Base-by-base conservation (phyloP, 2,329 filamentous ascomycete species). In the Onygenales sp. region DNA sequence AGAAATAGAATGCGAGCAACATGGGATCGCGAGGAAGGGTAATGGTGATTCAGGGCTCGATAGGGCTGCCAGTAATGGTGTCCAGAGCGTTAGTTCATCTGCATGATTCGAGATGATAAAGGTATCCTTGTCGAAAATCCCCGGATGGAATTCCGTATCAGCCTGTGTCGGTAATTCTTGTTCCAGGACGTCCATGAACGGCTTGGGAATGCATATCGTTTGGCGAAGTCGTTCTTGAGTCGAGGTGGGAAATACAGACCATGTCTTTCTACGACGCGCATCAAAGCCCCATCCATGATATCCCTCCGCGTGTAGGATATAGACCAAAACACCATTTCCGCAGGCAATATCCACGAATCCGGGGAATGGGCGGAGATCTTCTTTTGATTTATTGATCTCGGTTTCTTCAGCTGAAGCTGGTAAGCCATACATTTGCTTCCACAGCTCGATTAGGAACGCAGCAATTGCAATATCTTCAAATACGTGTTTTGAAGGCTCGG, bases 101-200 rank as follows among this genome's bases (percentile, higher is more conserved):
- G 92, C 92, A 67, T 98, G 93, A 65, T 98, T 98, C 48, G 90
- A 95, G 58, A 98, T 86, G 62, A 98, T 89, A 69, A 98, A 98
- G 0, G 89, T 94, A 32, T 83, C 82, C 13, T 69, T 66, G 0
- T 82, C 77, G 63, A 97, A 95, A 8, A 76, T 63, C 37, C 92
- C 93, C 57, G 66, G 62, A 45, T 71, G 50, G 7, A 40, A 3
- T 14, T 32, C 21, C 14, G 36, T 31, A 27, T 4, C 7, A 50
- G 48, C 10, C 31, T 59, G 43, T n/a, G 43, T 31, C 6, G 27
- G 6, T 7, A 27, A n/a, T 42, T 52, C 21, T 33, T 51, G 21
- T 2, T 45, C 47, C 5, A 64, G 42, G 2, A 56, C 61, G 46
- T 70, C 67, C 6, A 62, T 56, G 53, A 79, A 73, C 7, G 74